Evolutionary conservation across 352 stramenopile species (phyloP), one percentile per base, ranked within the genome.

Genomic region (Halophytophthora polymorphica): DNA sequence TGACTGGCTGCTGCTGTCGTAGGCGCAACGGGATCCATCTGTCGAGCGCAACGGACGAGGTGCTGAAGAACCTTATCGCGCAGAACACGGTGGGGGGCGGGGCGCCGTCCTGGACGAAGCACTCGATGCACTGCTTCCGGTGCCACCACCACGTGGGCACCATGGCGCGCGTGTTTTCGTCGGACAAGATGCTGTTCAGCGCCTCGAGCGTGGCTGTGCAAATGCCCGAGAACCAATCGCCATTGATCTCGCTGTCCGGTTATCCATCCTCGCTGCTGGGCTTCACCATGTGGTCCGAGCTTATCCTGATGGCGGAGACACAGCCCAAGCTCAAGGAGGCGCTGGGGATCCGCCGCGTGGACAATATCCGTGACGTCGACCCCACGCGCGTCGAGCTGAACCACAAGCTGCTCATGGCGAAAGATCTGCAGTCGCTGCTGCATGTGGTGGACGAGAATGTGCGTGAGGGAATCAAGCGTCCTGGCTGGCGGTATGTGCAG

Each of bases 201-300:
- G 71, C 80, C 19, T 74, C 63, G 17, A 58, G 72, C 25, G 73
- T 88, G n/a, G 69, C 77, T 34, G 77, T 90, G 37, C 73, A 86
- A 42, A 83, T 90, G 73, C 77, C 80, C 5, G 73, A 82, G 48
- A 45, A 87, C 39, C 68, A 86, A 56, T 88, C 77, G 11, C 80
- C 80, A 19, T 61, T 90, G 56, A 61, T 88, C 22, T 90, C 80
- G 12, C 50, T 88, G 19, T 90, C 80, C 0, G 80, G 80, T 2
- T 90, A 90, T 35, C 80, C 80, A 18, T 90, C 80, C 23, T 90
- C 80, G 15, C 64, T 83, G 18, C 43, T 90, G 39, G 75, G 66
- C 17, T 88, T 90, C 56, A 75, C 66, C 1, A 88, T 86, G 77
- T 90, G 80, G 80, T 82, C 77, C 6, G 80, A 90, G 45, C 54